These are phyloP conservation scores for Scleromitrula shiraiana DNA, from an alignment of 2,329 filamentous ascomycete species.

Conservation along the genomic window DNA sequence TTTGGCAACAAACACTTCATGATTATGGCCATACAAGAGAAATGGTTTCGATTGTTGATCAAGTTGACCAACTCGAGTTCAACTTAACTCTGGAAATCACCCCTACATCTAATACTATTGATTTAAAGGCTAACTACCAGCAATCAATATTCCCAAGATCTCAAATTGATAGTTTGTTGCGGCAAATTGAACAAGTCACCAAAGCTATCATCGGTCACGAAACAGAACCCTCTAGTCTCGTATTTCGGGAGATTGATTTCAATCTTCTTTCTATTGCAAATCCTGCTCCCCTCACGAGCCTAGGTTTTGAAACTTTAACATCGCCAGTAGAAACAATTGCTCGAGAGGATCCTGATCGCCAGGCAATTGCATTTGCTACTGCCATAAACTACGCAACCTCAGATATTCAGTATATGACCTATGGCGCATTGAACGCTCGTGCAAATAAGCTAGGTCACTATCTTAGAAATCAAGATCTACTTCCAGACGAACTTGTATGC, in stretches of 20 bases:
- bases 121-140: constrained; percentile 48
- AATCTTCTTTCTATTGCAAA: constrained; percentile 26
- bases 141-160: constrained; percentile 42
- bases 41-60: constrained; percentile 46
- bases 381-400: constrained; percentile 34
- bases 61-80: constrained; percentile 68
- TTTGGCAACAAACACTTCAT: constrained; percentile 71
- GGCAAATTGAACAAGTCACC: constrained; percentile 52
- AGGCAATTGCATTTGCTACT: constrained; percentile 58
- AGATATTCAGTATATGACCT: constrained; percentile 46
- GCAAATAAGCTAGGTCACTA: constrained; percentile 57
- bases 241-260: constrained; percentile 13
- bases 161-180: constrained; percentile 48
- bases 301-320: constrained; percentile 19
- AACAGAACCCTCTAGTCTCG: constrained; percentile 3
- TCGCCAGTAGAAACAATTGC: constrained; percentile 27
- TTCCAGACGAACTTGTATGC: constrained; percentile 53
- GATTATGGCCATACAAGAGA: constrained; percentile 27
- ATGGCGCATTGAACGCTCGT: constrained; percentile 51
- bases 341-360: constrained; percentile 37
- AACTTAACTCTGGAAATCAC: constrained; percentile 69
- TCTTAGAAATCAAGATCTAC: constrained; percentile 40
- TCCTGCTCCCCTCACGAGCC: constrained; percentile 7
- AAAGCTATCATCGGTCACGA: constrained; percentile 31
- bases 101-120: constrained; percentile 43